Conservation (phyloP, 75 land plant genomes). For the Selaginella tamariscina region DNA sequence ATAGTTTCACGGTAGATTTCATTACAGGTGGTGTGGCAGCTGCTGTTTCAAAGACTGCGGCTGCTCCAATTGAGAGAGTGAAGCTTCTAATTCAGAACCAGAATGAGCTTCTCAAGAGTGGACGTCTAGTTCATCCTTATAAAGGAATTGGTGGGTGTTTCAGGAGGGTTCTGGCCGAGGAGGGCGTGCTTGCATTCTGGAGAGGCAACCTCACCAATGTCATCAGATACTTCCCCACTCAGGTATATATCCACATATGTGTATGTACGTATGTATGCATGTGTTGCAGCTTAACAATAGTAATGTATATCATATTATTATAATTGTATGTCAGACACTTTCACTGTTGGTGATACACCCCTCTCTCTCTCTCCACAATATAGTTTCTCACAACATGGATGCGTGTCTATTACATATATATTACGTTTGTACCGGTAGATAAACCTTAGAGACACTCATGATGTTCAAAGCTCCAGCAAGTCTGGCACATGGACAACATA, state of each 20-base stretch:
- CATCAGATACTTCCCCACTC: conserved; percentile 74
- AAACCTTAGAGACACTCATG: no score
- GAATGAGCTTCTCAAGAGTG: conserved; percentile 54
- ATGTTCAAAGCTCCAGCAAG: no score
- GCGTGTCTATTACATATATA: no score
- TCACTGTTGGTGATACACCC: no score
- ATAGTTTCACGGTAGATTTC: conserved; percentile 42
- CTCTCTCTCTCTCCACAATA: no score
- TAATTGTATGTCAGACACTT: no score
- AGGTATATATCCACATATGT: conserved; percentile 30
- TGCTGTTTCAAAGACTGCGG: conserved; percentile 48
- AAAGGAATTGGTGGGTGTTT: conserved; percentile 51
- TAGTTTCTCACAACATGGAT: no score
- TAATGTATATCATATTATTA: no score
- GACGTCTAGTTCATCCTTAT: conserved; percentile 43
- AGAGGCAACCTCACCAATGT: conserved; percentile 79
- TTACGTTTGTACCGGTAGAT: no score
- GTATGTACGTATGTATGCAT: no score
- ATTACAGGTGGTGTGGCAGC: conserved; percentile 66
- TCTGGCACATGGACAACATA: no score
- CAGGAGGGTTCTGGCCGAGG: conserved; percentile 44
- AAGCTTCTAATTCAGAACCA: conserved; percentile 74
- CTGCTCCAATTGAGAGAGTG: conserved; percentile 77
- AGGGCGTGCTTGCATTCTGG: conserved; percentile 58
- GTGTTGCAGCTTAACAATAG: no score